These are phyloP conservation scores for Arthonia radiata DNA, from an alignment of 495 filamentous ascomycete genomes.

Conservation along the genomic window DNA sequence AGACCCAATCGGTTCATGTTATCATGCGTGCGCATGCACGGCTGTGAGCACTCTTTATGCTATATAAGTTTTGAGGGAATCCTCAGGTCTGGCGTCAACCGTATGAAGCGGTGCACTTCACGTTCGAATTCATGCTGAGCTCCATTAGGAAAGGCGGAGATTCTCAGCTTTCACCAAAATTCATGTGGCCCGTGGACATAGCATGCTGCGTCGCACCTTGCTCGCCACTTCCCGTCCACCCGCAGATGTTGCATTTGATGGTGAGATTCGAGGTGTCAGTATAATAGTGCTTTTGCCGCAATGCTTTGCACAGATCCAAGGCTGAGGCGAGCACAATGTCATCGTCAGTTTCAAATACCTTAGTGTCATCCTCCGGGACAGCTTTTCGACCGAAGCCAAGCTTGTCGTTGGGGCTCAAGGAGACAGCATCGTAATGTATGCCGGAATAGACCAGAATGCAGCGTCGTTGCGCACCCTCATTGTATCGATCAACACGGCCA, in stretches of 20 bases:
- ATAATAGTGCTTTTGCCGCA: conserved; percentile 56
- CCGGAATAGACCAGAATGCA: conserved; percentile 81
- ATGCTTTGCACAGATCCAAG: conserved; percentile 41
- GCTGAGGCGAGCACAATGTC: conserved; percentile 44
- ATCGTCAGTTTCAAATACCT: conserved; percentile 49
- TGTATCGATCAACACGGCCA: conserved; percentile 47
- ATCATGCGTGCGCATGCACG: too few species aligned
- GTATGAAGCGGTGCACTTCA: too few species aligned
- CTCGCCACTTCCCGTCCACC: conserved; percentile 49
- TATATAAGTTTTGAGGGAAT: too few species aligned
- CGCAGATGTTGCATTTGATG: conserved; percentile 59
- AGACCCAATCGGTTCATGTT: too few species aligned
- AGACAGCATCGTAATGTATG: conserved; percentile 89
- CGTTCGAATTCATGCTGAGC: too few species aligned
- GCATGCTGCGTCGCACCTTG: conserved; percentile 44
- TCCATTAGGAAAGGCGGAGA: too few species aligned
- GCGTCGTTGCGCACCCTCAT: conserved; percentile 42
- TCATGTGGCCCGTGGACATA: conserved; percentile 34
- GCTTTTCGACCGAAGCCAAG: conserved; percentile 28
- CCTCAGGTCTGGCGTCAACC: too few species aligned
- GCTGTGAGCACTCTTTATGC: too few species aligned
- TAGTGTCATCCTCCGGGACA: conserved; percentile 48
- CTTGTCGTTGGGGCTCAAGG: conserved; percentile 38
- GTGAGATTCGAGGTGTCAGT: conserved; percentile 70
- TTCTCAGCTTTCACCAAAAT: conserved; percentile 20